Evolutionary conservation across 2,329 filamentous ascomycete species (phyloP).

Genomic region (Exophiala spinifera): DNA sequence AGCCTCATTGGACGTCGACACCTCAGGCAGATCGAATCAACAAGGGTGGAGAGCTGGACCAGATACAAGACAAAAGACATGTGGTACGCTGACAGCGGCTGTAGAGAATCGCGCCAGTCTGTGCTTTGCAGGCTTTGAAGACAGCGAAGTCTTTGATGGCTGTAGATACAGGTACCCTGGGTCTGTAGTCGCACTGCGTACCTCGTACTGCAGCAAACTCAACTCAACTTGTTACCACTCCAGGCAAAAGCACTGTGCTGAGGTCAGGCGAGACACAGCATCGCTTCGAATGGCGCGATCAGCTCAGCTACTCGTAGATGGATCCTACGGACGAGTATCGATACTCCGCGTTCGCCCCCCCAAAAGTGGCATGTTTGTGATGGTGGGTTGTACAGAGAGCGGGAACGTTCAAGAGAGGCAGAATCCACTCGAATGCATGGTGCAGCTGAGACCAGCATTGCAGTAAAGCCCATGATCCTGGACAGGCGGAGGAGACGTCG

Average conservation of each 20-base stretch:
- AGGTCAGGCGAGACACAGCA: too few species aligned
- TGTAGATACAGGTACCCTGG: too few species aligned
- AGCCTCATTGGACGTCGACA: too few species aligned
- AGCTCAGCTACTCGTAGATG: too few species aligned
- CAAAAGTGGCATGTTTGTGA: too few species aligned
- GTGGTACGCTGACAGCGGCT: conserved; percentile 12
- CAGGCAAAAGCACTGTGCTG: too few species aligned
- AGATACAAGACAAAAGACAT: conserved; percentile 2
- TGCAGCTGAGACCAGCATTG: conserved; percentile 16
- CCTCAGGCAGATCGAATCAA: background rate
- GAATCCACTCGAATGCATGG: conserved; percentile 12
- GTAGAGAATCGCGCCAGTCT: conserved; percentile 15
- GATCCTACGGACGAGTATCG: too few species aligned
- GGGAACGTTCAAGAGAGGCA: background rate
- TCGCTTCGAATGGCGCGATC: too few species aligned
- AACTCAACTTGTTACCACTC: too few species aligned
- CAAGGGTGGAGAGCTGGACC: background rate
- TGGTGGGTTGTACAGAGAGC: background rate
- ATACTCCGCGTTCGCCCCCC: background rate
- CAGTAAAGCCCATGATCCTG: background rate
- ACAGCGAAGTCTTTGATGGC: background rate
- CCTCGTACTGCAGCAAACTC: too few species aligned
- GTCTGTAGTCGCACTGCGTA: too few species aligned
- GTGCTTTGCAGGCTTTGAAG: conserved; percentile 12
- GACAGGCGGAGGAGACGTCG: background rate